Percentiles rank a stretch among this genome's conserved stretches.
phyloP scores from a whole-genome alignment of 768 basidiomycete species.

The Clavulina sp. region DNA sequence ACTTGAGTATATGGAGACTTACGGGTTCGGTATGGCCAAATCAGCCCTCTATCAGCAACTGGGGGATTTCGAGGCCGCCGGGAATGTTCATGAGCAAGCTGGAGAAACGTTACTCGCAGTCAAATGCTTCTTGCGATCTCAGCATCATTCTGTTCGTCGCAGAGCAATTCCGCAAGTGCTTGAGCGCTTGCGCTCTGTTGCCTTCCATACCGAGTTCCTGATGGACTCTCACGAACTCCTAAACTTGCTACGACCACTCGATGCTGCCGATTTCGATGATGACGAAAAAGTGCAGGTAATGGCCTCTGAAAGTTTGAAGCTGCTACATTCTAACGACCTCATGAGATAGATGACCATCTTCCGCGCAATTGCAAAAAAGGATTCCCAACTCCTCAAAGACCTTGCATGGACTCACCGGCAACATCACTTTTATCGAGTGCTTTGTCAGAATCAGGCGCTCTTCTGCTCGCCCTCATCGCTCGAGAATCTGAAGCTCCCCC shows the following conservation, averaged over 20 bases:
- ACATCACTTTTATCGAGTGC: too few species aligned
- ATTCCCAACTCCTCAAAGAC: too few species aligned
- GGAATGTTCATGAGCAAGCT: slow-evolving; percentile 31
- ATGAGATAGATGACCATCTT: neutral
- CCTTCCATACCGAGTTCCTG: neutral
- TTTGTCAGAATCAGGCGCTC: too few species aligned
- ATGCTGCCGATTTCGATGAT: neutral
- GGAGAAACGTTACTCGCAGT: slow-evolving; percentile 16
- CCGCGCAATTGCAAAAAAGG: neutral
- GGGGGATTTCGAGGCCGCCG: slow-evolving; percentile 31
- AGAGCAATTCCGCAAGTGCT: slow-evolving; percentile 2
- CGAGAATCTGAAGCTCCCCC: too few species aligned
- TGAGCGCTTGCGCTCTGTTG: neutral
- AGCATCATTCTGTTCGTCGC: neutral
- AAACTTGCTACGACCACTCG: neutral
- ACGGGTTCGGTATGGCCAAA: slow-evolving; percentile 32
- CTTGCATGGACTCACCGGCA: too few species aligned
- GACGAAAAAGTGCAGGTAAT: neutral
- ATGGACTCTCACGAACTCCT: neutral
- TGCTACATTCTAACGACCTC: neutral
- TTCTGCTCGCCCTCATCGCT: too few species aligned
- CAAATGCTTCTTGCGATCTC: neutral
- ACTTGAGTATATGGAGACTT: slow-evolving; percentile 38
- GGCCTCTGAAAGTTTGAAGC: neutral
- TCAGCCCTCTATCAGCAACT: slow-evolving; percentile 28